These are phyloP conservation scores for Cichorium intybus DNA, from an alignment of 140 eudicot species.

Conservation along the genomic window DNA sequence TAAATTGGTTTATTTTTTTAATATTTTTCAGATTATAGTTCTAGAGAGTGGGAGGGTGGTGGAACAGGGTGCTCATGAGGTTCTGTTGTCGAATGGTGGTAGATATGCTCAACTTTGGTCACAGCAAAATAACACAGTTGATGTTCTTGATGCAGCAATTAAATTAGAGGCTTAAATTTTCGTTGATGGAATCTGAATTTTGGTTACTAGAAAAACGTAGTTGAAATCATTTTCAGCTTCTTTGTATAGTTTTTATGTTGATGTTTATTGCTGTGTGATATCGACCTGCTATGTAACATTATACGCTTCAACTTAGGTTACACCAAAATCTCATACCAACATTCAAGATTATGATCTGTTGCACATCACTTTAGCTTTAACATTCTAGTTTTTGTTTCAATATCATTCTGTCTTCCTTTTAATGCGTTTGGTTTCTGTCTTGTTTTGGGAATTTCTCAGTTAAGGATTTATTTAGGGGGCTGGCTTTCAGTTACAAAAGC, in stretches of 20 bases:
- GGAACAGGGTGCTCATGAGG: conserved; percentile 93
- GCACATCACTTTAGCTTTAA: no score
- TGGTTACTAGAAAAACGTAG: no score
- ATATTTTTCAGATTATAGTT: conserved; percentile 70
- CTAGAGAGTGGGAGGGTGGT: conserved; percentile 93
- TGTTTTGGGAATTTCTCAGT: no score
- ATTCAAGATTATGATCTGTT: no score
- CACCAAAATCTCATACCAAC: background rate
- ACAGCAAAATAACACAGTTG: conserved; percentile 84
- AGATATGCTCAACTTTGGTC: conserved; percentile 97
- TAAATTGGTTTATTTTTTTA: background rate
- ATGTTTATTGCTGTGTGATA: background rate
- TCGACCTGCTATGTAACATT: background rate
- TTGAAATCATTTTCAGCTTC: background rate
- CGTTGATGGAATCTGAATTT: background rate
- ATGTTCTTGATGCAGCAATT: conserved; percentile 61
- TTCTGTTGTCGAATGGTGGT: conserved; percentile 61
- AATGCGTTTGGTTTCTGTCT: no score
- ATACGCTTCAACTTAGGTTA: background rate
- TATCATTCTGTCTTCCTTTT: no score
- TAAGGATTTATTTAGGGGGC: no score
- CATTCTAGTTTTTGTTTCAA: no score
- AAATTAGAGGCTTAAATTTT: conserved; percentile 46
- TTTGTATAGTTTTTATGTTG: conserved; percentile 1
- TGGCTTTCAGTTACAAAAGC: no score